Base-by-base conservation (phyloP, 768 basidiomycete species). In the Podaxis pistillaris region DNA sequence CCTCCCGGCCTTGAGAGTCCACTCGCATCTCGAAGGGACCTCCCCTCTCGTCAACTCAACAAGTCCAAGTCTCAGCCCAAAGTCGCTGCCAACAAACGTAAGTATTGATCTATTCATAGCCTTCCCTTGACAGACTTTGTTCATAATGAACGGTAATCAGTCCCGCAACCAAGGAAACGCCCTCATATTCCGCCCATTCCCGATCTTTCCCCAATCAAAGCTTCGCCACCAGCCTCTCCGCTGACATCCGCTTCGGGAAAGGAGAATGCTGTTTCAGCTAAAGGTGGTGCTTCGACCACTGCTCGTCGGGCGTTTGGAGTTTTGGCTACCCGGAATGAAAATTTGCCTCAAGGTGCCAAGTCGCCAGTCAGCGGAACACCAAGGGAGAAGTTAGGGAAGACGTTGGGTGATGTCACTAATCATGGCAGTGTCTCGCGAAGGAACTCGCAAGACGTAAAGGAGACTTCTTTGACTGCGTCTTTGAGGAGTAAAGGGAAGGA, bases 121-220 rank as follows among this genome's bases (percentile, higher is more conserved):
- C 37, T 36, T 46, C 28, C 37, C 24, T 33, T 33, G 33, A 46
- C 7, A 57, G 37, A 4, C 19, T 37, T 37, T 50, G n/a, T n/a
- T 50, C n/a, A 40, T 37, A 30, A 26, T 30, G 47, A 56, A 56
- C n/a, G 61, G 9, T 47, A 49, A 62, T 37, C 46, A 62, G 61
- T 70, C 69, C 72, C 69, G 24, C 75, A 73, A 60, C 70, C 75
- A 15, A 74, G 77, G 62, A 83, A 78, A 64, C 79, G 79, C 24
- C 70, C 66, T 11, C 73, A 72, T 12, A 72, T 69, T 0, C 72
- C 74, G 0, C 72, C 74, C 15, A 59, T 75, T 41, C 67, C 68
- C 30, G 80, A 81, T 61, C 72, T 84, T 28, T 81, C 83, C 2
- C 82, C 83, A 2, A 80, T 84, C 72, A 81, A 82, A 67, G 82